Base-by-base conservation (phyloP, 805 yeast genomes). In the Kodamaea neixiangensis region DNA sequence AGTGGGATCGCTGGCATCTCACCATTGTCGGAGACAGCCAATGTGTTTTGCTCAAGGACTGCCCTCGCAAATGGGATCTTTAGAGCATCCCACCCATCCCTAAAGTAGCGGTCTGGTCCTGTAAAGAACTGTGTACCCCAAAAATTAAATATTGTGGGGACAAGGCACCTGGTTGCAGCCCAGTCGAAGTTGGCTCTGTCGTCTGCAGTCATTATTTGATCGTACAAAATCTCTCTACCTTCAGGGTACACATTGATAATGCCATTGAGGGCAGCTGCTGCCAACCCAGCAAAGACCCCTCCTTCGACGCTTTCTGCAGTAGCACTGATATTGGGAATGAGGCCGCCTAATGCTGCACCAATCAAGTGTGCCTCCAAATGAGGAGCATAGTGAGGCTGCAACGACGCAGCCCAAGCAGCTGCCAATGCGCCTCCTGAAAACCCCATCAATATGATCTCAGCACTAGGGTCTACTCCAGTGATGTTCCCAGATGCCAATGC, bases 401-500 rank as follows among this genome's bases (percentile, higher is more conserved):
- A 54, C 6, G 65, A 59, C 2, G 71, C 67, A 13, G 73, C 74
- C 76, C 76, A 71, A 2, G 67, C 64, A 11, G 68, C 48, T 10
- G 76, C 72, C 29, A 70, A 51, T 0, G 72, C 58, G 5, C 74
- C 76, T 10, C 76, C 76, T 1, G 73, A 67, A 46, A 66, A 72
- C 0, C 77, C 77, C 71, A 70, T 68, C 42, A 71, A 34, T 5
- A 49, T 54, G 6, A 56, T 52, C 13, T 53, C 47, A 2, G 72
- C 65, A 38, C 58, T 55, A 5, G 55, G 22, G 10, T 49, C 39
- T 17, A 66, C 34, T 2, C 64, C 64, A 1, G 69, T 56, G 18
- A 49, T 34, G 17, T 57, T 48, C 2, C 51, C 54, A 7, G 60
- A 44, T 2, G 48, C 35, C 25, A 71, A 54, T 1, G 62, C 52